Evolutionary conservation across 768 basidiomycete species (phyloP).

Genomic region (Lentinula boryana): DNA sequence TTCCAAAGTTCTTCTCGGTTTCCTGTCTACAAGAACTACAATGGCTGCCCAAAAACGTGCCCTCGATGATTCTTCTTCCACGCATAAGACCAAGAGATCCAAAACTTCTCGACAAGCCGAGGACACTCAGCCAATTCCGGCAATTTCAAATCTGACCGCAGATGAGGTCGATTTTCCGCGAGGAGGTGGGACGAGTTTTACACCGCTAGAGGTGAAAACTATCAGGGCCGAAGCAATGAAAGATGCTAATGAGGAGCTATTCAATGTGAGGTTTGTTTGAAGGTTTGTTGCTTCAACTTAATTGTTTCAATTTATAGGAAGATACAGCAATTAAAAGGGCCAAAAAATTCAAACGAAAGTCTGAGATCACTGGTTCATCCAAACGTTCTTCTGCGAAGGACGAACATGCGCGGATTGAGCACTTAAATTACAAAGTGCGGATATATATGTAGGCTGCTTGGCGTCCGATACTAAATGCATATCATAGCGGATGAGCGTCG

Average conservation of each 20-base stretch:
- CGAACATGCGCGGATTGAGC: constrained; percentile 73
- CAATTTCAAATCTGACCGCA: constrained; percentile 32
- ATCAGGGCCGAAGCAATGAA: constrained; percentile 78
- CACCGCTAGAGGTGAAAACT: constrained; percentile 83
- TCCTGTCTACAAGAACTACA: background rate
- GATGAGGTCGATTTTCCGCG: constrained; percentile 93
- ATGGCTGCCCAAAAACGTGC: constrained; percentile 58
- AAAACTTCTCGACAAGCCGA: constrained; percentile 34
- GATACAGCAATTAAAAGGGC: constrained; percentile 32
- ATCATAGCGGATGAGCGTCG: constrained; percentile 64
- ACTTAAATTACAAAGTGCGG: constrained; percentile 86
- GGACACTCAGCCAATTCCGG: constrained; percentile 19
- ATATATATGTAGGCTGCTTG: background rate
- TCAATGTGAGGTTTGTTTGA: constrained; percentile 41
- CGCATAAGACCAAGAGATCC: constrained; percentile 54
- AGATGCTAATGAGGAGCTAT: constrained; percentile 80
- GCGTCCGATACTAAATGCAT: constrained; percentile 6
- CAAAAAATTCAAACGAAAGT: constrained; percentile 44
- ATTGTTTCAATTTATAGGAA: constrained; percentile 25
- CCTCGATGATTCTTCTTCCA: constrained; percentile 45
- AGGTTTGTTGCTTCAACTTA: constrained; percentile 2
- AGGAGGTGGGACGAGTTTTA: constrained; percentile 87
- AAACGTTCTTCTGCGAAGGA: constrained; percentile 35
- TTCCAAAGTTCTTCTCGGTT: too few relatives aligned
- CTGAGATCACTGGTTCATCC: constrained; percentile 27